phyloP scores from a whole-genome alignment of 2,329 filamentous ascomycete species.

The Aspergillus sp. region DNA sequence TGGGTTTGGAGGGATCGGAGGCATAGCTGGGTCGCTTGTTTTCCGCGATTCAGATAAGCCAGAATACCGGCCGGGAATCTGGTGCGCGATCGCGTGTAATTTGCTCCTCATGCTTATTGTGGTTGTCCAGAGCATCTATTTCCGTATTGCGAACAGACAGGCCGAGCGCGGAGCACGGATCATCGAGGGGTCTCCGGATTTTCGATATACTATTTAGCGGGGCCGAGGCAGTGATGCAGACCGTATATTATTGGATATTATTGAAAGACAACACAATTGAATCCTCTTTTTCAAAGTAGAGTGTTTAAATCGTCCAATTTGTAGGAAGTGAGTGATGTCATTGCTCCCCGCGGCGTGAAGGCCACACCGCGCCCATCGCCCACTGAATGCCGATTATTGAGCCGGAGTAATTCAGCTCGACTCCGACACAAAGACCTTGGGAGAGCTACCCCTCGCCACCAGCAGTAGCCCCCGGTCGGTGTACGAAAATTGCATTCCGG shows the following conservation, averaged over 20 bases:
- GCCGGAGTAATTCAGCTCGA: background rate
- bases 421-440: background rate
- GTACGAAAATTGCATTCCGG: background rate
- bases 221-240: background rate
- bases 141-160: constrained; percentile 34
- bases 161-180: constrained; percentile 35
- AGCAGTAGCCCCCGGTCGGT: background rate
- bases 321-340: too few species aligned
- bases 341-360: too few species aligned
- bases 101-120: constrained; percentile 34
- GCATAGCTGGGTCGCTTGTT: constrained; percentile 73
- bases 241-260: too few species aligned
- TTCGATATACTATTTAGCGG: constrained; percentile 35
- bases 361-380: background rate
- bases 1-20: constrained; percentile 73
- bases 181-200: constrained; percentile 36
- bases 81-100: constrained; percentile 35
- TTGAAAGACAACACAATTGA: too few species aligned
- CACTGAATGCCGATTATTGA: background rate
- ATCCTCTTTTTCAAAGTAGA: too few species aligned
- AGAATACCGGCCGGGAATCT: constrained; percentile 34
- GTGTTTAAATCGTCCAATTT: too few species aligned
- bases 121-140: constrained; percentile 29
- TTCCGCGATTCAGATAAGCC: constrained; percentile 55
- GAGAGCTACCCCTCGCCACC: background rate